Evolutionary conservation across 2,329 filamentous ascomycete species (phyloP), one percentile per base, ranked within the genome.

Genomic region (Plectosphaerella cucumerina): DNA sequence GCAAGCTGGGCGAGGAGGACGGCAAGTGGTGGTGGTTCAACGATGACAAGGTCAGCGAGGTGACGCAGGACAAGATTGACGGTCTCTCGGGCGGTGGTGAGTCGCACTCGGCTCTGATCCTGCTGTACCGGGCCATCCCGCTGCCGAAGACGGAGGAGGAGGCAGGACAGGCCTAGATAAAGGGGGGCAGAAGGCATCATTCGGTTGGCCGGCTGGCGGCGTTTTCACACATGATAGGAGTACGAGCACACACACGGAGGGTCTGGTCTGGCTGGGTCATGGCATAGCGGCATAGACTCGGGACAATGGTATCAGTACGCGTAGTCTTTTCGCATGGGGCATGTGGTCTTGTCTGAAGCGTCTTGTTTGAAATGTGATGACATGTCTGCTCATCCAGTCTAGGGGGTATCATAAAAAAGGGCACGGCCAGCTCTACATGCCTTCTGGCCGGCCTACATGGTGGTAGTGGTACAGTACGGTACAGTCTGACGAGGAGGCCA

Each of bases 11-110:
- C 49, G 84, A 88, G 63, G 90, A 96, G 65, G 90, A 96, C 64
- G 91, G 89, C 59, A 96, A 91, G 62, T 99, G 94, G 94, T 99
- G 94, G 93, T 99, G 94, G 93, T 99, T 99, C 80, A 97, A 99
- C 69, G 94, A 99, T 63, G 93, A 99, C 66, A 95, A 91, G 74
- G 94, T 99, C 33, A 85, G 87, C 14, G 94, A 99, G 74, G 94
- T 99, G 23, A 84, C 90, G 15, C 77, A 83, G 22, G 93, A 97
- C 61, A 94, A 96, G 76, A 95, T 99, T 58, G 89, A 93, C 65
- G 87, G 86, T 4, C 79, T 99, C 48, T 82, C 91, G 47, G 95
- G 94, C 53, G 94, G 95, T 63, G 93, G 91, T 58, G 89, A 94
- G 70, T 87, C 85, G 49, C 89, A 94, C 69, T 91, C 88, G 47